phyloP scores from a whole-genome alignment of 257 asterid species.

The Solanum chilense region DNA sequence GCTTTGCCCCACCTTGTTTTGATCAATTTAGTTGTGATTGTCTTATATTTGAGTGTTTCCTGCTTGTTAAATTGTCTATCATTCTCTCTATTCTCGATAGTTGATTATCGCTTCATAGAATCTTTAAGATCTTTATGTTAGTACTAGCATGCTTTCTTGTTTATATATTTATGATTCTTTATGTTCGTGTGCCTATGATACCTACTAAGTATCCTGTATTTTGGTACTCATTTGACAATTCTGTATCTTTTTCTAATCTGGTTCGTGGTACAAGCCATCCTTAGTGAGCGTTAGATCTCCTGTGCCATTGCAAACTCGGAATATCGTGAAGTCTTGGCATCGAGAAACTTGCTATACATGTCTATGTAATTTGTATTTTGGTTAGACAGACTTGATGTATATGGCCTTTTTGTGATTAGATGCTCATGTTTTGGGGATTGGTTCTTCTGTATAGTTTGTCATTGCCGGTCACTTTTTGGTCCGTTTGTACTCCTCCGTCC shows the following conservation, averaged over 20 bases:
- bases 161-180: too few species aligned
- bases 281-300: background rate
- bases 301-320: background rate
- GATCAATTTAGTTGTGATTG: background rate
- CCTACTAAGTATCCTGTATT: background rate
- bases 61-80: background rate
- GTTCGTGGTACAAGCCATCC: background rate
- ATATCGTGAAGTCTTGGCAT: background rate
- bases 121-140: too few species aligned
- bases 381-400: background rate
- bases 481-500: too few species aligned
- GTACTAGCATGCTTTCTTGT: background rate
- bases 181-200: background rate
- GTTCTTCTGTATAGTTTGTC: background rate
- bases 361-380: too few species aligned
- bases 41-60: too few species aligned
- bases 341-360: background rate
- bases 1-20: background rate
- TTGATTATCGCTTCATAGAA: background rate
- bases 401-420: background rate
- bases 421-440: background rate
- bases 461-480: background rate
- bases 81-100: too few species aligned
- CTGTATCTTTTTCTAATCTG: too few species aligned
- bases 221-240: background rate